phyloP scores from a whole-genome alignment of 371 early-diverging fungal species.

The Apophysomyces ossiformis region DNA sequence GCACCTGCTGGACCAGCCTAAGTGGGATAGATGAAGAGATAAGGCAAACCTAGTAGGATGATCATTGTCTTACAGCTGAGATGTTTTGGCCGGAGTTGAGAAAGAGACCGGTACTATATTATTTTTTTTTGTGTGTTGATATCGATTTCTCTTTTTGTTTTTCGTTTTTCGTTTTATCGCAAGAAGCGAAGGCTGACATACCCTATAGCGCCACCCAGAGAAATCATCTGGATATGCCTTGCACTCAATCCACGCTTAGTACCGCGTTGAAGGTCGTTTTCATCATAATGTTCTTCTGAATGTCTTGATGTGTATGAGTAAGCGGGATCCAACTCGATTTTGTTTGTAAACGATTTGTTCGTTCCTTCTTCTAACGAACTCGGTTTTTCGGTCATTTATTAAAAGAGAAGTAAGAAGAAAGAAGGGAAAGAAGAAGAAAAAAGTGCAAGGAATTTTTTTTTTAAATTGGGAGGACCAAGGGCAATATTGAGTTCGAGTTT shows the following conservation, averaged over 20 bases:
- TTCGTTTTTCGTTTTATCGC: background rate
- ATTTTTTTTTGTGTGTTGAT: background rate
- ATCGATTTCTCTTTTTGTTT: background rate
- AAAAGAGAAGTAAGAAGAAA: background rate
- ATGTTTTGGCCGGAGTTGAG: slow-evolving; percentile 78
- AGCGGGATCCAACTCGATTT: background rate
- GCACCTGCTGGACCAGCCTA: slow-evolving; percentile 83
- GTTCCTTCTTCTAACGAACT: background rate
- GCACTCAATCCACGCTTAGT: slow-evolving; percentile 62
- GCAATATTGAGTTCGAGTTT: background rate
- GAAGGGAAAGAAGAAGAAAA: background rate
- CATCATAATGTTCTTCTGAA: slow-evolving; percentile 4
- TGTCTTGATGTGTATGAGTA: slow-evolving; percentile 3
- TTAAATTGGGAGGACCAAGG: background rate
- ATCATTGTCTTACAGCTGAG: slow-evolving; percentile 35
- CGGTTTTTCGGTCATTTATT: slow-evolving; percentile 8
- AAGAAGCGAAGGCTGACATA: slow-evolving; percentile 11
- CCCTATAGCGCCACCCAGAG: slow-evolving; percentile 54
- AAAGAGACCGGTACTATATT: slow-evolving; percentile 77
- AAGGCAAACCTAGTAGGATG: background rate
- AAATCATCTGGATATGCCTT: slow-evolving; percentile 79
- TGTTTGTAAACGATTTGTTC: background rate
- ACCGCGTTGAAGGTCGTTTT: slow-evolving; percentile 11
- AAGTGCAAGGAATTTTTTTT: background rate
- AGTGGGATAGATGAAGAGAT: background rate